Percentiles rank a stretch among this genome's conserved stretches.
Evolutionary conservation across 805 yeast species (phyloP).

Genomic region (Naumovozyma castellii): DNA sequence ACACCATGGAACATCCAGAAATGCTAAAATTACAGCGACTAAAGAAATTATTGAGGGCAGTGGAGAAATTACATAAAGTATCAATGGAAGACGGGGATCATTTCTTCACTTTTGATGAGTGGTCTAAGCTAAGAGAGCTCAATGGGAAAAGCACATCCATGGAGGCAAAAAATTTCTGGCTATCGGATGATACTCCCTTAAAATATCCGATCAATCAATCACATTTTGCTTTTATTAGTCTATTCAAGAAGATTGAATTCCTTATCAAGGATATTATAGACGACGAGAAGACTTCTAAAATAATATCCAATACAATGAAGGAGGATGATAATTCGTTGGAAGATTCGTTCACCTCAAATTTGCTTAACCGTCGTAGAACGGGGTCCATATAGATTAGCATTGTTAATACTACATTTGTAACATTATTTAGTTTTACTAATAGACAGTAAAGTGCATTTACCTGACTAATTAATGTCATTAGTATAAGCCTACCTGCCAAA

Average conservation of each 20-base stretch:
- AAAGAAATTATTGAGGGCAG: slow-evolving; percentile 8
- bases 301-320: background rate
- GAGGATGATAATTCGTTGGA: background rate
- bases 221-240: slow-evolving; percentile 42
- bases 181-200: slow-evolving; percentile 57
- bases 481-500: no score
- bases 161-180: slow-evolving; percentile 41
- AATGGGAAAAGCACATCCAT: background rate
- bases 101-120: slow-evolving; percentile 16
- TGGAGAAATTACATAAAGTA: slow-evolving; percentile 16
- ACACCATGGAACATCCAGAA: background rate
- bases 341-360: background rate
- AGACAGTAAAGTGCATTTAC: no score
- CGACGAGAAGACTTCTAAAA: background rate
- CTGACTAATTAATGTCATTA: no score
- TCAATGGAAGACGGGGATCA: slow-evolving; percentile 12
- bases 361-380: background rate
- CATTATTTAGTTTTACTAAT: no score
- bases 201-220: slow-evolving; percentile 63
- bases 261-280: slow-evolving; percentile 5
- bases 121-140: slow-evolving; percentile 15
- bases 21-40: slow-evolving; percentile 6
- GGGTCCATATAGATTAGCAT: background rate
- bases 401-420: no score
- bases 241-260: slow-evolving; percentile 22